Evolutionary conservation across 495 filamentous ascomycete genomes (phyloP).

Genomic region (Lasiosphaeria hispida): DNA sequence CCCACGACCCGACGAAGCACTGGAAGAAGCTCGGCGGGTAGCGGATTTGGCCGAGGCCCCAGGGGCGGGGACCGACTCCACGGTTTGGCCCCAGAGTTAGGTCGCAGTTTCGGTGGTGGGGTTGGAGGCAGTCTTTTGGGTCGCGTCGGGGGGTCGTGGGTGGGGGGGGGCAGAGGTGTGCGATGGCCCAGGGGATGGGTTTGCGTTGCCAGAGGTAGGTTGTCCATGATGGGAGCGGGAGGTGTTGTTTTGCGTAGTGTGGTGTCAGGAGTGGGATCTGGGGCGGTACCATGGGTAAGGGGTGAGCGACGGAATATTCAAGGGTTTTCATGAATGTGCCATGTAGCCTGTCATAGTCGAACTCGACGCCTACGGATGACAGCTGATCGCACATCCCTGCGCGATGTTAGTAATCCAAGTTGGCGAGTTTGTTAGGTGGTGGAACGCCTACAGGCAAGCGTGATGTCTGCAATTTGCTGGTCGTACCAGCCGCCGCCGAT

Average conservation of each 20-base stretch:
- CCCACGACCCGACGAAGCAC: slow-evolving; percentile 8
- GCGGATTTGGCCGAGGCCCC: slow-evolving; percentile 24
- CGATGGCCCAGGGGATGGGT: slow-evolving; percentile 19
- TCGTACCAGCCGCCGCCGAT: slow-evolving; percentile 55
- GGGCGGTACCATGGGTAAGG: slow-evolving; percentile 25
- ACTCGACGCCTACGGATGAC: slow-evolving; percentile 29
- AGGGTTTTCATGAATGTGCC: slow-evolving; percentile 21
- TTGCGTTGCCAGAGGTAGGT: background rate
- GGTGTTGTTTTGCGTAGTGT: background rate
- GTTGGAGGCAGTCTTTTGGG: slow-evolving; percentile 10
- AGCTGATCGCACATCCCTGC: slow-evolving; percentile 39
- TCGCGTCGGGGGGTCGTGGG: slow-evolving; percentile 4
- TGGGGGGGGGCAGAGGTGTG: slow-evolving; percentile 4
- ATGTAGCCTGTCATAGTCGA: slow-evolving; percentile 22
- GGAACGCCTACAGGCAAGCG: slow-evolving; percentile 43
- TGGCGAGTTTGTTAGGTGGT: background rate
- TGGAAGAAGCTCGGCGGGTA: slow-evolving; percentile 17
- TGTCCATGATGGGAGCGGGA: background rate
- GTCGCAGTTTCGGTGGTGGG: slow-evolving; percentile 2
- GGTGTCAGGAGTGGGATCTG: background rate
- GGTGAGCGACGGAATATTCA: slow-evolving; percentile 29
- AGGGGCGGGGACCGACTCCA: slow-evolving; percentile 19
- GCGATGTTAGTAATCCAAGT: background rate
- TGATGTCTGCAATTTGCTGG: slow-evolving; percentile 44
- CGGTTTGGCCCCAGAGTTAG: slow-evolving; percentile 9